phyloP scores from a whole-genome alignment of 495 filamentous ascomycete genomes.

The Aspergillus campestris region DNA sequence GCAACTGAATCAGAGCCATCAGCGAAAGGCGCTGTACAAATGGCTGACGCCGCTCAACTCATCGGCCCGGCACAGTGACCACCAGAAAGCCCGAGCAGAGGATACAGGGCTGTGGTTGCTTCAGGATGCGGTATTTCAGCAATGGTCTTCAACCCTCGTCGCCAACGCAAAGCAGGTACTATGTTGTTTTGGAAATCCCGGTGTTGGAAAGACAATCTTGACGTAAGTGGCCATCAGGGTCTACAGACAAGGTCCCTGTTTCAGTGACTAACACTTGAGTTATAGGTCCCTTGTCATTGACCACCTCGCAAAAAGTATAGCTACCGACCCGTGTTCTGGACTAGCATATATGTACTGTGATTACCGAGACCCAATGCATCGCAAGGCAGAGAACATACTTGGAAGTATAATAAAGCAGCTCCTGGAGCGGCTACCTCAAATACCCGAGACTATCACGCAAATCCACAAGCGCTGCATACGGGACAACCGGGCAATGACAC shows the following conservation, averaged over 20 bases:
- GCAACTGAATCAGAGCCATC: too few species aligned
- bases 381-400: conserved; percentile 12
- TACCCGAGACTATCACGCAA: conserved; percentile 1
- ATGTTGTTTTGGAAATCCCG: conserved; percentile 9
- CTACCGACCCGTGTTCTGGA: conserved; percentile 1
- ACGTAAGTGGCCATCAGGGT: conserved; percentile 13
- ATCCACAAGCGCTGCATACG: neutral
- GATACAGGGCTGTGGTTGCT: conserved; percentile 14
- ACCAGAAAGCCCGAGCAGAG: conserved; percentile 5
- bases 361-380: conserved; percentile 17
- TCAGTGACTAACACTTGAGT: neutral
- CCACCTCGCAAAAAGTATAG: neutral
- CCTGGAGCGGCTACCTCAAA: conserved; percentile 3
- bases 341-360: conserved; percentile 25
- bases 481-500: neutral
- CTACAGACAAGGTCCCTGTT: neutral
- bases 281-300: conserved; percentile 9
- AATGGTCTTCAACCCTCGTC: too few species aligned
- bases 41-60: conserved; percentile 12
- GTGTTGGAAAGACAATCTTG: conserved; percentile 24
- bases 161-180: neutral
- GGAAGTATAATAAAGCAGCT: conserved; percentile 15
- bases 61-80: conserved; percentile 4
- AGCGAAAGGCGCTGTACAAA: conserved; percentile 3
- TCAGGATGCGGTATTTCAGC: conserved; percentile 2